phyloP scores from a whole-genome alignment of 352 stramenopile genomes.

The Phytophthora quininea region DNA sequence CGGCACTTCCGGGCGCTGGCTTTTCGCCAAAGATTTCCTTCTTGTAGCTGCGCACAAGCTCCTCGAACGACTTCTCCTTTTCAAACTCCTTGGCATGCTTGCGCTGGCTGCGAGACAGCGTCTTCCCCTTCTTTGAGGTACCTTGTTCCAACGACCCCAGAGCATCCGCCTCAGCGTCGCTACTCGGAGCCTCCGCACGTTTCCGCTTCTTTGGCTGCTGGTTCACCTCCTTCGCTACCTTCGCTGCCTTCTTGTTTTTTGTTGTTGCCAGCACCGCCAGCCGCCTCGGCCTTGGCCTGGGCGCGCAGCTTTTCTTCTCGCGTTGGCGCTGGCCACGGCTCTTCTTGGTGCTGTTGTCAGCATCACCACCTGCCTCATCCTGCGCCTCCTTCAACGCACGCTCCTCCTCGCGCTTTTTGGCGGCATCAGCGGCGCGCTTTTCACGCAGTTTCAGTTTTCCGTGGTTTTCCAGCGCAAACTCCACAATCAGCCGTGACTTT shows the following conservation, averaged over 20 bases:
- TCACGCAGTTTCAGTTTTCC: constrained; percentile 88
- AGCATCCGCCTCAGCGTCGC: constrained; percentile 29
- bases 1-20: constrained; percentile 2
- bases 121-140: constrained; percentile 39
- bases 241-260: constrained; percentile 42
- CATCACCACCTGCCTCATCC: constrained; percentile 53
- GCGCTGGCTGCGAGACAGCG: constrained; percentile 71
- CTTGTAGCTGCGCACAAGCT: constrained; percentile 84
- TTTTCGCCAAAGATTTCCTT: constrained; percentile 81
- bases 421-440: constrained; percentile 68
- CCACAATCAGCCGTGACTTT: constrained; percentile 86
- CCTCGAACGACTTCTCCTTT: constrained; percentile 79
- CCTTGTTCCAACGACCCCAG: constrained; percentile 25
- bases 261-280: constrained; percentile 22
- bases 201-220: constrained; percentile 56
- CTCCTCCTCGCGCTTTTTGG: constrained; percentile 77
- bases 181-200: constrained; percentile 20
- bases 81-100: constrained; percentile 60
- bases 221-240: constrained; percentile 38
- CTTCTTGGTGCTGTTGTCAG: constrained; percentile 49
- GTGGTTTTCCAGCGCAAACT: constrained; percentile 91
- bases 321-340: constrained; percentile 78
- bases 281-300: constrained; percentile 32
- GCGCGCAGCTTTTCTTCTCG: constrained; percentile 67
- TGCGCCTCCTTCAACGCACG: constrained; percentile 65